Evolutionary conservation across 805 yeast species (phyloP).

Genomic region (Starmerella ratchasimensis): DNA sequence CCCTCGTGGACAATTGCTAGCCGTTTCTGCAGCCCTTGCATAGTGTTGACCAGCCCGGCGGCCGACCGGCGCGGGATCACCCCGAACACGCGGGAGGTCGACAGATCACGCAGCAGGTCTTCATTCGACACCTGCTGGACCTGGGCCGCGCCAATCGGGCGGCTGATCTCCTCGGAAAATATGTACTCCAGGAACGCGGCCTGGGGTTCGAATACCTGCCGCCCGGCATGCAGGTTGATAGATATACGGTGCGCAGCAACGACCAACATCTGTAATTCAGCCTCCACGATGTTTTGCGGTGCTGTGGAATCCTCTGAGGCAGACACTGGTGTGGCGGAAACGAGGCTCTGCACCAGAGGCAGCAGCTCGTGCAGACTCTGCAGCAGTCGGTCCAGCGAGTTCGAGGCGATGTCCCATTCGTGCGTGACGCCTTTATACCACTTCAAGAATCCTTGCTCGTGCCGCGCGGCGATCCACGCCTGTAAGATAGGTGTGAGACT

Average conservation of each 20-base stretch:
- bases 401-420: conserved; percentile 6
- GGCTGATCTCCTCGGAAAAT: conserved; percentile 14
- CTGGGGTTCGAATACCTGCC: conserved; percentile 13
- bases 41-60: not conserved
- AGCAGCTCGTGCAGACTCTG: conserved; percentile 4
- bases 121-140: not conserved
- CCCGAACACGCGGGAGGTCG: conserved; percentile 1
- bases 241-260: not conserved
- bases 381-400: conserved; percentile 1
- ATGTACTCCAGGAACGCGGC: conserved; percentile 16
- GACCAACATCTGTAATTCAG: not conserved
- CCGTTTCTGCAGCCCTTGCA: too few species aligned
- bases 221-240: too few species aligned
- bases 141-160: conserved; percentile 15
- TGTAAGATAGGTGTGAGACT: too few species aligned
- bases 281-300: conserved; percentile 1
- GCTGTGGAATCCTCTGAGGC: not conserved
- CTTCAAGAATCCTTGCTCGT: conserved; percentile 19
- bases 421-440: conserved; percentile 17
- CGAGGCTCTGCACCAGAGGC: conserved; percentile 4
- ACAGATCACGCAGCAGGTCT: not conserved
- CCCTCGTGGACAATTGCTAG: not conserved
- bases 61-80: not conserved
- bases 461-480: conserved; percentile 18
- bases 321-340: too few species aligned